Evolutionary conservation across 257 asterid genomes (phyloP), one percentile per base, ranked within the genome.

Genomic region (Capsicum chinense): DNA sequence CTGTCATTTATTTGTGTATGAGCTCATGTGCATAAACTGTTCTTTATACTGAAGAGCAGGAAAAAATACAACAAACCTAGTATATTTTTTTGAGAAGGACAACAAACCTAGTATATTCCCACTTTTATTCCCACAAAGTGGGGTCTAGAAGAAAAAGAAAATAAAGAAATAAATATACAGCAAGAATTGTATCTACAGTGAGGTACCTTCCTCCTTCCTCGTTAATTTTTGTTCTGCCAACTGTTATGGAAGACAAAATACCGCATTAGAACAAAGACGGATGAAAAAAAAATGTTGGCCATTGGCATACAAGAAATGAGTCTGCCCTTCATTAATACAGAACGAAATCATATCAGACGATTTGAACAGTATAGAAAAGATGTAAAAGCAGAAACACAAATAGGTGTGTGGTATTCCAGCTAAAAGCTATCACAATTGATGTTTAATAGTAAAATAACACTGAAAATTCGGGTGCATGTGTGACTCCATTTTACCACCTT

Each of bases 181-280:
- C 14, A 62, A 39, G 54, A 84, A 62, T 35, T 64, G 52, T 14
- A 33, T 12, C n/a, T 17, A 35, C 80, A 80, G 83, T 6, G 54
- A 79, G 74, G 79, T 91, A 95, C 98, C 98, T 95, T 95, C 97
- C 87, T 93, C 98, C 88, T 87, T 91, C 85, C 86, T 92, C 6
- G 96, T 39, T 85, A 95, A 85, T 89, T 91, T 92, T 79, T 86
- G 90, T 81, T 95, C 98, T 73, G 91, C 89, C 87, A 93, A 64
- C 99, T 95, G 47, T 71, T 52, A 59, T 84, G 73, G 82, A 84
- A 78, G 70, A 88, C 48, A 74, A 79, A 81, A 59, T 79, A 64
- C 83, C 78, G 21, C 76, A 79, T 88, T 66, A 88, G 69, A 78
- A 48, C 33, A 17, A 39, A 63, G 13, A 60, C 35, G 47, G 33